A percentile compares a stretch with the other conserved stretches of the same genome.
Conservation (phyloP, 768 basidiomycete genomes). For the Leucogyrophana mollusca region DNA sequence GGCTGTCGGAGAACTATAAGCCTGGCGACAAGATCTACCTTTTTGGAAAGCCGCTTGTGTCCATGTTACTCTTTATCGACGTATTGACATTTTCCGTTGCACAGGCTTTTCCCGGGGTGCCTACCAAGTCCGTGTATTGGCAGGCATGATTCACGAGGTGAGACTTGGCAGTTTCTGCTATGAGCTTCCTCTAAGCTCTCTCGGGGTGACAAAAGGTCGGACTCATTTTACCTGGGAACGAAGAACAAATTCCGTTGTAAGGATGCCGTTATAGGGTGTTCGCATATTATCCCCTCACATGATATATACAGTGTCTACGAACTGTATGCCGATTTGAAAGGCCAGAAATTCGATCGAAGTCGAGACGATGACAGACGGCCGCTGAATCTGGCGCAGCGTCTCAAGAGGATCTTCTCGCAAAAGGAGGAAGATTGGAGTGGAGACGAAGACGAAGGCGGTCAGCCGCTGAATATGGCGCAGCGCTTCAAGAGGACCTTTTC, state of each 20-base stretch:
- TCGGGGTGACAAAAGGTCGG: conserved; percentile 27
- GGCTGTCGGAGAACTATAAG: conserved; percentile 32
- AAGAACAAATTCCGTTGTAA: no score
- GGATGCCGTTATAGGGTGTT: conserved; percentile 29
- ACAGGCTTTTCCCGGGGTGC: no score
- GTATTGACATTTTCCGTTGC: conserved; percentile 40
- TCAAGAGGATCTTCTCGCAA: no score
- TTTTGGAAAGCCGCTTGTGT: conserved; percentile 27
- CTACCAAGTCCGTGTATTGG: conserved; percentile 37
- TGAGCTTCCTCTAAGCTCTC: neutral
- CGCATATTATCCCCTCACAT: no score
- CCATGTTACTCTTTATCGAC: neutral
- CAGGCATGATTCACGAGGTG: conserved; percentile 37
- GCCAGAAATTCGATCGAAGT: no score
- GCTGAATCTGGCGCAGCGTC: no score
- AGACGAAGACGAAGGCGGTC: neutral
- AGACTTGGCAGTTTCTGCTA: neutral
- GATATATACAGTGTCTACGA: conserved; percentile 30
- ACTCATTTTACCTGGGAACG: conserved; percentile 29
- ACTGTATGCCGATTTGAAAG: conserved; percentile 16
- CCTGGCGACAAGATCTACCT: no score
- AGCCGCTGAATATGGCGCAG: conserved; percentile 9
- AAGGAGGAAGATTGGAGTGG: neutral
- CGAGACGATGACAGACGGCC: no score
- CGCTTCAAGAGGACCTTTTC: conserved; percentile 29